These are phyloP conservation scores for Leishmania aethiopica DNA, from an alignment of 208 protist species.

Conservation along the genomic window DNA sequence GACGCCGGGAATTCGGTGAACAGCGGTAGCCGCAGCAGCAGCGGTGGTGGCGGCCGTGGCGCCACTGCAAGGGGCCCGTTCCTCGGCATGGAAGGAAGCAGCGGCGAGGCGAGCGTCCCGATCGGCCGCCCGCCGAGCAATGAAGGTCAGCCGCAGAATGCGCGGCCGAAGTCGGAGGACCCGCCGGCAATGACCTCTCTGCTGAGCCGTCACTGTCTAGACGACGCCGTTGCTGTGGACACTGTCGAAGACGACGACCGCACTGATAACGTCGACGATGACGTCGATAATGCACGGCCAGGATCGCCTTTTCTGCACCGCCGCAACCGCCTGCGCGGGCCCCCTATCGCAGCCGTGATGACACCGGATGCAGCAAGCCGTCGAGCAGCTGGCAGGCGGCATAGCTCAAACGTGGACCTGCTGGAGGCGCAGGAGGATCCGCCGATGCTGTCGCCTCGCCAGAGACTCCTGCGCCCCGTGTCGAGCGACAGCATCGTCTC, in stretches of 20 bases:
- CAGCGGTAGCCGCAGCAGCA: background rate
- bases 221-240: background rate
- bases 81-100: background rate
- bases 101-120: background rate
- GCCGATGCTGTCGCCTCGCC: background rate
- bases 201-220: background rate
- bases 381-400: background rate
- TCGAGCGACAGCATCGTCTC: constrained; percentile 15
- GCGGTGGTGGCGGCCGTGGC: background rate
- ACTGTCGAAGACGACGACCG: background rate
- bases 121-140: background rate
- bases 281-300: background rate
- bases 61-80: background rate
- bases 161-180: background rate
- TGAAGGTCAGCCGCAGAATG: background rate
- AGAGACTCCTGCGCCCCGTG: background rate
- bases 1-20: background rate
- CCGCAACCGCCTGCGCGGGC: constrained; percentile 4
- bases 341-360: constrained; percentile 16
- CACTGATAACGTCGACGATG: background rate
- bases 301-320: constrained; percentile 7
- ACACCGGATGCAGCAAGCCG: background rate
- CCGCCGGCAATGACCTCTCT: background rate
- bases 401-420: background rate
- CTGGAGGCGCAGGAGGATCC: background rate